Base-by-base conservation (phyloP, 1,139 yeast species). In the Hyphopichia pseudoburtonii region DNA sequence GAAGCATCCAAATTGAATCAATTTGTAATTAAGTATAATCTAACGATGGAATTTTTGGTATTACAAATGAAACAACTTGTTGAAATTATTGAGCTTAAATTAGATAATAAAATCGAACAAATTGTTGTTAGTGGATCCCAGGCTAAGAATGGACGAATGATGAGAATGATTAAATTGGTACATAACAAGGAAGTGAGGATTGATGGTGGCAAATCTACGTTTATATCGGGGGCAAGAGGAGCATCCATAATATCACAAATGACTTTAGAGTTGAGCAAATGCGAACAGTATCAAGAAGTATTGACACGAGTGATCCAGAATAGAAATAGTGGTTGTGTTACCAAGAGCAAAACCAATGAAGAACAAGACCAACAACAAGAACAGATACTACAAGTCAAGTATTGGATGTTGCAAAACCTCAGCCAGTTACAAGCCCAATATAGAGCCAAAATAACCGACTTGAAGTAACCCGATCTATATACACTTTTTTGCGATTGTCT, bases 41-140 rank as follows among this genome's bases (percentile, higher is more conserved):
- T 71, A 17, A 59, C 63, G 1, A 41, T 77, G 11, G 83, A 78
- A 51, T 78, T 73, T 43, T 51, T 78, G 15, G 70, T 71, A 1
- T 70, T 78, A 37, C 82, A 78, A 50, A 64, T 78, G 2, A 54
- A 51, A 34, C 70, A 69, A 34, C 57, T 76, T 18, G 39, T 71
- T 2, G 56, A 54, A 2, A 40, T 55, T 12, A 52, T 75, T n/a
- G 35, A 38, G 19, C 14, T 33, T 2, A 36, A 40, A 7, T 5
- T 17, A 7, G 25, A 47, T 1, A 47, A 51, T 10, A 33, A 41
- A 0, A 51, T 73, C 2, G 42, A 50, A 1, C 54, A 57, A 14
- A 55, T 79, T 5, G 46, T 61, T 3, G 53, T 77, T 1, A 62
- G 72, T 44, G 84, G 84, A 3, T 73, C 81, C 25, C 83, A 77